Evolutionary conservation across 495 filamentous ascomycete species (phyloP).

Genomic region (Pseudomonodictys pantanalensis): DNA sequence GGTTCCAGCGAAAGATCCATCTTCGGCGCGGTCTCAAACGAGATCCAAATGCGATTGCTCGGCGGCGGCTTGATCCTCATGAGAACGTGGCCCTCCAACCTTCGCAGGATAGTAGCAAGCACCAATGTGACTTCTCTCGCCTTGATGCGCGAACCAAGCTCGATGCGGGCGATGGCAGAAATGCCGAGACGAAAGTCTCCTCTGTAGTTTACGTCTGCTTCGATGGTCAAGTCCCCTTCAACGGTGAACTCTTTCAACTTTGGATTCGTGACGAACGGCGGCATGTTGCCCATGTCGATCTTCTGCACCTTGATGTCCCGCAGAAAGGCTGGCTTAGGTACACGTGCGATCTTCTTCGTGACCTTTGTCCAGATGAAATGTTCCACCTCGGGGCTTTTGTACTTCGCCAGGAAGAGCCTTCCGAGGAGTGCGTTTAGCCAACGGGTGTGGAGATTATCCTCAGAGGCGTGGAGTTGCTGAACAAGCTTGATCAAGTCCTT

Average conservation of each 20-base stretch:
- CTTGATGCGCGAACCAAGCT: conserved; percentile 85
- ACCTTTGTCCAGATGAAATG: conserved; percentile 78
- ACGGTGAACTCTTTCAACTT: conserved; percentile 84
- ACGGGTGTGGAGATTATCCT: conserved; percentile 85
- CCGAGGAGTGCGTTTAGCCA: conserved; percentile 94
- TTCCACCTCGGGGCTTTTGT: conserved; percentile 79
- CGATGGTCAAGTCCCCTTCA: conserved; percentile 81
- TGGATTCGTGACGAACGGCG: conserved; percentile 87
- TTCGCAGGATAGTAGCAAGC: conserved; percentile 80
- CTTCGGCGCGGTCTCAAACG: conserved; percentile 86
- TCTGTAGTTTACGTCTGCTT: conserved; percentile 81
- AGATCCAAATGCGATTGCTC: conserved; percentile 91
- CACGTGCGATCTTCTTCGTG: conserved; percentile 91
- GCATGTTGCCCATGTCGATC: conserved; percentile 82
- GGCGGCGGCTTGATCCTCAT: conserved; percentile 91
- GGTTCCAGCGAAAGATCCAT: conserved; percentile 91
- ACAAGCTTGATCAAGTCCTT: conserved; percentile 83
- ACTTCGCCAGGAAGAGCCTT: conserved; percentile 79
- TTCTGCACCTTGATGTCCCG: conserved; percentile 73
- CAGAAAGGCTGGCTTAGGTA: conserved; percentile 87
- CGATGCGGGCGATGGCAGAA: conserved; percentile 83
- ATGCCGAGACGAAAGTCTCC: conserved; percentile 89
- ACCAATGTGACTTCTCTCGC: conserved; percentile 84
- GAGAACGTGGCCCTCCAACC: conserved; percentile 77
- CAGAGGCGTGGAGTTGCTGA: conserved; percentile 84